Evolutionary conservation across 306 rosid genomes (phyloP).

Genomic region (Acacia crassicarpa): DNA sequence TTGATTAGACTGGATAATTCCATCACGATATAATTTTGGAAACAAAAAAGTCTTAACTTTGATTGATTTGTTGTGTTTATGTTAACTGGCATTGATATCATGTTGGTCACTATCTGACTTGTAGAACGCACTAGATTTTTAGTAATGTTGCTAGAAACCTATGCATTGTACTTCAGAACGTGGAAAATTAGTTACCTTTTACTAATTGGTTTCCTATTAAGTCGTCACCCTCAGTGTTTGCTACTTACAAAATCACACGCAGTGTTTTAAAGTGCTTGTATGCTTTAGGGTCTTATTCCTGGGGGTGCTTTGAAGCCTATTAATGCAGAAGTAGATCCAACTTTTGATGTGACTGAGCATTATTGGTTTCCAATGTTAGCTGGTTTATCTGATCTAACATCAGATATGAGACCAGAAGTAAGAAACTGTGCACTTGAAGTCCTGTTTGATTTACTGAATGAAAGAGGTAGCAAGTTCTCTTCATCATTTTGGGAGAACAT

Average conservation of each 20-base stretch:
- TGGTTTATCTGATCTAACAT: conserved; percentile 95
- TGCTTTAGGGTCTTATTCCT: conserved; percentile 84
- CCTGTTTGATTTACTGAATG: conserved; percentile 93
- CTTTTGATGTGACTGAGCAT: conserved; percentile 88
- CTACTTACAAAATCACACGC: neutral
- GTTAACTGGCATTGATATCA: conserved; percentile 8
- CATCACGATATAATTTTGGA: neutral
- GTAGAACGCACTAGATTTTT: neutral
- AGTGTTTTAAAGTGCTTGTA: conserved; percentile 28
- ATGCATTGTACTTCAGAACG: conserved; percentile 15
- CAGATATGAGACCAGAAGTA: conserved; percentile 96
- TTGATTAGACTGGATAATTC: neutral
- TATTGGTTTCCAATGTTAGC: conserved; percentile 99
- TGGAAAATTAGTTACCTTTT: conserved; percentile 5
- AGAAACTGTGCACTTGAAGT: conserved; percentile 99
- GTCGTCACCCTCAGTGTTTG: neutral
- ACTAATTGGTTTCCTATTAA: conserved; percentile 4
- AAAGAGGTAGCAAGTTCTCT: conserved; percentile 97
- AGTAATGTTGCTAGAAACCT: conserved; percentile 9
- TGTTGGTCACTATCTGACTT: neutral
- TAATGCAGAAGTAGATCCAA: conserved; percentile 55
- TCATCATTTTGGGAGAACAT: conserved; percentile 93
- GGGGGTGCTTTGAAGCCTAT: conserved; percentile 95
- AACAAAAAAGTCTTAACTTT: neutral
- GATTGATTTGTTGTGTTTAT: conserved; percentile 1